phyloP scores from a whole-genome alignment of 495 filamentous ascomycete genomes.

The Paragyromitra xinjiangensis region DNA sequence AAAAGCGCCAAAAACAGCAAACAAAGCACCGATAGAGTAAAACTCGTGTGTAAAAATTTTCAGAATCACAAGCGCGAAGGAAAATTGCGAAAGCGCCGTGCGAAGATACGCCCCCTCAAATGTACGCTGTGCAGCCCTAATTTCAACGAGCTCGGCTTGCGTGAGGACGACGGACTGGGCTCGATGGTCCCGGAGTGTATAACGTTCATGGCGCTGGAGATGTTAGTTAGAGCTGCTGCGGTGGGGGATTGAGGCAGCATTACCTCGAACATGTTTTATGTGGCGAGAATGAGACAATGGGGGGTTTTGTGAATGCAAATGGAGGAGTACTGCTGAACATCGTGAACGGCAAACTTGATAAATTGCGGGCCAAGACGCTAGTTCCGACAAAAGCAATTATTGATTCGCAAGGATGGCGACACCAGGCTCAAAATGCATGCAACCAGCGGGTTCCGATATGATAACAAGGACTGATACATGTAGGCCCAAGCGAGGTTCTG shows the following conservation, averaged over 20 bases:
- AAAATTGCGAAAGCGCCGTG: constrained; percentile 92
- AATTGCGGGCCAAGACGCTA: neutral
- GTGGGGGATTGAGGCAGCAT: neutral
- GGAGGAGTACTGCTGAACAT: neutral
- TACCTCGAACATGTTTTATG: constrained; percentile 1
- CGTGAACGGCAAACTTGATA: neutral
- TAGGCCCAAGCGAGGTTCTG: too few species aligned
- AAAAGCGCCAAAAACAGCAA: constrained; percentile 90
- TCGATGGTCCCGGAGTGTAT: constrained; percentile 75
- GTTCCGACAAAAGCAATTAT: neutral
- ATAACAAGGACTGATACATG: too few species aligned
- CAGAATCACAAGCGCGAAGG: constrained; percentile 92
- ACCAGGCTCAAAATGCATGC: neutral
- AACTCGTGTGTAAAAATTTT: constrained; percentile 97
- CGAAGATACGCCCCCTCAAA: constrained; percentile 98
- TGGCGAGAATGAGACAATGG: neutral
- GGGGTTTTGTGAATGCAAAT: neutral
- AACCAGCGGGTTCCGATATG: neutral
- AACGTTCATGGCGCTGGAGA: neutral
- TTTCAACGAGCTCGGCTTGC: constrained; percentile 84
- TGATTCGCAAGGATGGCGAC: neutral
- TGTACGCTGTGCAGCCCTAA: constrained; percentile 92
- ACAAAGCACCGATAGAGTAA: constrained; percentile 90
- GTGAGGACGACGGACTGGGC: constrained; percentile 86
- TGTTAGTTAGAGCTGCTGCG: neutral